Evolutionary conservation across 352 stramenopile species (phyloP), one percentile per base, ranked within the genome.

Genomic region (Phytopythium vexans): DNA sequence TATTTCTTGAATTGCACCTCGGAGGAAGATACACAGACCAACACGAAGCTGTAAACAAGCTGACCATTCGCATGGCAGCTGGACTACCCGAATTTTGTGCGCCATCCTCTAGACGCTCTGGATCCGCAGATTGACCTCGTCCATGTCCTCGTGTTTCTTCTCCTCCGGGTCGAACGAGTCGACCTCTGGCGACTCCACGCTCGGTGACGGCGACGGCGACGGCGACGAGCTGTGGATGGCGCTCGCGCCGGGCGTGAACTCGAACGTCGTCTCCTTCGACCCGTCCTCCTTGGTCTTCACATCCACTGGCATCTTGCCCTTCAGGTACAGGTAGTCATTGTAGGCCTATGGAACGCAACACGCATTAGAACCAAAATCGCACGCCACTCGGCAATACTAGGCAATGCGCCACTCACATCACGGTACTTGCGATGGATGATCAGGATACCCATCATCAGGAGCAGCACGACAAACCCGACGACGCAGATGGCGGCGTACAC

Each of bases 291-390:
- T 70, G 10, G 61, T 69, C 35, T 68, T 67, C 40, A 83, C 67
- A n/a, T 80, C 64, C 33, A 76, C 75, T 9, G 78, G 78, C 51
- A 88, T 68, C 34, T 88, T 84, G 5, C 79, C 79, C 69, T 92
- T 92, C 41, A 92, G 59, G 46, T 92, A 92, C 43, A 92, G 59
- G 60, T 88, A 92, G 33, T 92, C 79, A 12, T 89, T 88, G 73
- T 89, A 89, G 10, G 72, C 71, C 66, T 78, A 36, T 27, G 5
- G 52, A 7, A 46, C 2, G 3, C 33, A 38, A 8, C n/a, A 33
- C 32, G 21, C 7, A 38, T 21, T n/a, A 31, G 12, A 8, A 36
- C 3, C 12, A 45, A 15, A 8, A 37, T 2, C 41, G 10, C 15
- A 41, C 10, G 2, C 2, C 14, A 58, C 4, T n/a, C 11, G 12